Conservation (phyloP, 139 green algal species). For the Pleodorina starrii region DNA sequence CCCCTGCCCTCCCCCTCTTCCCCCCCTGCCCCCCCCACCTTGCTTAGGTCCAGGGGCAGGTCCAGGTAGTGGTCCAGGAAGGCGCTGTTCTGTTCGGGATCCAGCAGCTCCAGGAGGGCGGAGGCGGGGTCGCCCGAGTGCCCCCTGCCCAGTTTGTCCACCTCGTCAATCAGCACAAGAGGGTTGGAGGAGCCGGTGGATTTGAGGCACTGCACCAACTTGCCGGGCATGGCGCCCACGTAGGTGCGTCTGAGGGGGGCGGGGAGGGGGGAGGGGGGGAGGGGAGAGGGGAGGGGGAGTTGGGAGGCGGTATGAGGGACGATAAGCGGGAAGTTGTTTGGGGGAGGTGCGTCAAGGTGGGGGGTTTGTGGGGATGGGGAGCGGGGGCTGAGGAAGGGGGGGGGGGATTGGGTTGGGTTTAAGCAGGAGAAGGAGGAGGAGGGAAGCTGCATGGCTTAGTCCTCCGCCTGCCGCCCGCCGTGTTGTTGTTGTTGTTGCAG, state of each 20-base stretch:
- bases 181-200: conserved; percentile 85
- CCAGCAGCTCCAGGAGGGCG: conserved; percentile 97
- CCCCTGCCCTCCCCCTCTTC: background rate
- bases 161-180: conserved; percentile 98
- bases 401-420: background rate
- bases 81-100: conserved; percentile 96
- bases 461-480: no score
- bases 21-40: conserved; percentile 63
- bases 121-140: conserved; percentile 91
- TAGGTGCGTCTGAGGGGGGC: conserved; percentile 87
- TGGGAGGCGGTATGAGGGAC: background rate
- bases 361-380: background rate
- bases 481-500: no score
- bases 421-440: no score
- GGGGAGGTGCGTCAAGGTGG: background rate
- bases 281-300: background rate
- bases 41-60: conserved; percentile 95
- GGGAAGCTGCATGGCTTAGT: no score
- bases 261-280: background rate
- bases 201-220: conserved; percentile 99
- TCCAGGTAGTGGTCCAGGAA: conserved; percentile 99
- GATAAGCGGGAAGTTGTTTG: background rate
- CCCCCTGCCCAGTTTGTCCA: conserved; percentile 76
- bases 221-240: conserved; percentile 98
- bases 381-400: background rate